Conservation (phyloP, 208 protist genomes). For the Trichomonas tenax region DNA sequence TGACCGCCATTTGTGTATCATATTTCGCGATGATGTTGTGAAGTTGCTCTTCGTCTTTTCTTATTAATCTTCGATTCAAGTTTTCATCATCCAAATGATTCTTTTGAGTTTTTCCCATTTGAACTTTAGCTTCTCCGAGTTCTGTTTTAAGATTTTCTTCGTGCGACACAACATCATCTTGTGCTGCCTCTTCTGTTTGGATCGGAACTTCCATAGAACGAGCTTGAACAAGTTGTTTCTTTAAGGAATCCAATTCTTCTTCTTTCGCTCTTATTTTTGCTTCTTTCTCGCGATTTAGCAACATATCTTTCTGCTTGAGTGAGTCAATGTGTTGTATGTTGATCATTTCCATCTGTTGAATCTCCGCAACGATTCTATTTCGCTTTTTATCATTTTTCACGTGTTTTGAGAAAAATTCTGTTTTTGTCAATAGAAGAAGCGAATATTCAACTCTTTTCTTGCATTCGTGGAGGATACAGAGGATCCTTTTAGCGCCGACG, state of each 20-base stretch:
- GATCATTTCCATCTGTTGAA: not conserved
- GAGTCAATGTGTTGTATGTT: not conserved
- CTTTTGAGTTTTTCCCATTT: not conserved
- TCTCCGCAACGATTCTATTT: not conserved
- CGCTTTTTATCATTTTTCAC: not conserved
- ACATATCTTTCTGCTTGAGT: not conserved
- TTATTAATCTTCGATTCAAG: not conserved
- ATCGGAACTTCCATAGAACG: not conserved
- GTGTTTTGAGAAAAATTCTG: not conserved
- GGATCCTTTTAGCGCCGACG: not conserved
- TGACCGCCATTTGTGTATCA: not conserved
- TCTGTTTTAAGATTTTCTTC: not conserved
- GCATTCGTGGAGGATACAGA: not conserved
- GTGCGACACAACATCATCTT: not conserved
- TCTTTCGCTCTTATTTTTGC: not conserved
- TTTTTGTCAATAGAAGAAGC: not conserved
- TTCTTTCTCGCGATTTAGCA: not conserved
- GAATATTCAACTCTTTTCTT: not conserved
- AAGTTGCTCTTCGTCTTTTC: not conserved
- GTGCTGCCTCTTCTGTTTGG: not conserved
- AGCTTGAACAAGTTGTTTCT: not conserved
- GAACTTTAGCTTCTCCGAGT: not conserved
- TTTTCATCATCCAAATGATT: not conserved
- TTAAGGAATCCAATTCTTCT: not conserved
- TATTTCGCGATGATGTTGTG: not conserved